Evolutionary conservation across 352 stramenopile species (phyloP).

Genomic region (Globisporangium paddicum): DNA sequence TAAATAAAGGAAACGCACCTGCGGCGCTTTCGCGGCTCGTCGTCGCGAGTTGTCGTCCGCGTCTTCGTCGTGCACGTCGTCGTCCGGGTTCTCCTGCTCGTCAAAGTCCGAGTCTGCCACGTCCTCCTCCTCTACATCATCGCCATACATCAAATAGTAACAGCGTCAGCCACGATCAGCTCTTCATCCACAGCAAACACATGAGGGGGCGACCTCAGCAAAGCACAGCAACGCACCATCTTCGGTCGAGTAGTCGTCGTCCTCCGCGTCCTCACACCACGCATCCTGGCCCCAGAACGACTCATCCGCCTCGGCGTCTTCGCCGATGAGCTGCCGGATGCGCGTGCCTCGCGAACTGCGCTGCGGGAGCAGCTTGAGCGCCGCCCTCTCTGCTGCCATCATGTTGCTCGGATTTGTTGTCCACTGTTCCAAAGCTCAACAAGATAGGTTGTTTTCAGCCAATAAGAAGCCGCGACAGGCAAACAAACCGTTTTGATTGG

Average conservation of each 20-base stretch:
- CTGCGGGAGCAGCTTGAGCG: conserved; percentile 44
- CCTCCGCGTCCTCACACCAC: conserved; percentile 80
- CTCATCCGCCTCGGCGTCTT: conserved; percentile 84
- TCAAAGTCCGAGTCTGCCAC: conserved; percentile 89
- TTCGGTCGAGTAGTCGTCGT: conserved; percentile 87
- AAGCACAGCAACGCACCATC: conserved; percentile 35
- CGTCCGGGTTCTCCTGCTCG: conserved; percentile 71
- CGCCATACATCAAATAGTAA: neutral
- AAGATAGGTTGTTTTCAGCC: neutral
- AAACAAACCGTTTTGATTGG: too few species aligned
- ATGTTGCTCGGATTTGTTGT: neutral
- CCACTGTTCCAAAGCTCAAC: neutral
- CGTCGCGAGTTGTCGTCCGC: conserved; percentile 34
- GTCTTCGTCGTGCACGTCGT: conserved; percentile 68
- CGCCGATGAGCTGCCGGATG: conserved; percentile 82
- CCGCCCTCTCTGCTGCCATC: neutral
- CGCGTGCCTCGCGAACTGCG: conserved; percentile 65
- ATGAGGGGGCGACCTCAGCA: neutral
- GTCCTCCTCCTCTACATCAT: conserved; percentile 78
- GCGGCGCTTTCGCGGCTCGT: conserved; percentile 19
- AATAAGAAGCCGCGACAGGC: neutral
- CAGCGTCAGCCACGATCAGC: neutral
- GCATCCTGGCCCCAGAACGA: conserved; percentile 85
- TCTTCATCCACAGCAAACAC: neutral
- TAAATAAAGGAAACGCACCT: conserved; percentile 10